phyloP scores from a whole-genome alignment of 2,329 filamentous ascomycete genomes.

The Penicillium olsonii region DNA sequence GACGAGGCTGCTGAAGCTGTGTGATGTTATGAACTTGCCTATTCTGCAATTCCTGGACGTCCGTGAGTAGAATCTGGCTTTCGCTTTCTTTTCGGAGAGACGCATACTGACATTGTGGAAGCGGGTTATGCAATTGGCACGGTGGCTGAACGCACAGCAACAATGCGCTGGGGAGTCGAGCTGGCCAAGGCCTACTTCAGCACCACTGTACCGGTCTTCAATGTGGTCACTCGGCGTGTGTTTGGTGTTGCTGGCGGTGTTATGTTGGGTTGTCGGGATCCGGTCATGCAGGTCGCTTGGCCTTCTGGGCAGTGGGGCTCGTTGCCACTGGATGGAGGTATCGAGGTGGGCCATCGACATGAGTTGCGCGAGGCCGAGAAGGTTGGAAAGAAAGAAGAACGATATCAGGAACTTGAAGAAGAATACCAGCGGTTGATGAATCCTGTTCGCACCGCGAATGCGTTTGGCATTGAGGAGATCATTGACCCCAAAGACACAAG shows the following conservation, averaged over 20 bases:
- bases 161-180: slow-evolving; percentile 65
- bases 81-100: not conserved
- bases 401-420: slow-evolving; percentile 59
- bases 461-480: slow-evolving; percentile 66
- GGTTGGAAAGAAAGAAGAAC: slow-evolving; percentile 50
- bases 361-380: slow-evolving; percentile 60
- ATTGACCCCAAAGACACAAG: slow-evolving; percentile 64
- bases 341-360: slow-evolving; percentile 63
- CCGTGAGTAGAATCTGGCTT: slow-evolving; percentile 37
- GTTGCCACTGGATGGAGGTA: slow-evolving; percentile 63
- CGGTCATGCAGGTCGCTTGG: slow-evolving; percentile 63
- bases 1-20: slow-evolving; percentile 61
- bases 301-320: slow-evolving; percentile 65
- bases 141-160: slow-evolving; percentile 62
- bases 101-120: slow-evolving; percentile 16
- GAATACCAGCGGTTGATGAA: slow-evolving; percentile 66
- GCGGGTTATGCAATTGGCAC: slow-evolving; percentile 66
- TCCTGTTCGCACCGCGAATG: slow-evolving; percentile 64
- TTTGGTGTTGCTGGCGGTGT: slow-evolving; percentile 66
- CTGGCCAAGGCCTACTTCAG: slow-evolving; percentile 63
- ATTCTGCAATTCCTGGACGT: slow-evolving; percentile 65
- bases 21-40: slow-evolving; percentile 66
- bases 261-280: slow-evolving; percentile 65
- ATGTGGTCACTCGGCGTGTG: slow-evolving; percentile 61
- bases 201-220: slow-evolving; percentile 65